Evolutionary conservation across 2,329 filamentous ascomycete species (phyloP).

Genomic region (Neofusicoccum umdonicola): DNA sequence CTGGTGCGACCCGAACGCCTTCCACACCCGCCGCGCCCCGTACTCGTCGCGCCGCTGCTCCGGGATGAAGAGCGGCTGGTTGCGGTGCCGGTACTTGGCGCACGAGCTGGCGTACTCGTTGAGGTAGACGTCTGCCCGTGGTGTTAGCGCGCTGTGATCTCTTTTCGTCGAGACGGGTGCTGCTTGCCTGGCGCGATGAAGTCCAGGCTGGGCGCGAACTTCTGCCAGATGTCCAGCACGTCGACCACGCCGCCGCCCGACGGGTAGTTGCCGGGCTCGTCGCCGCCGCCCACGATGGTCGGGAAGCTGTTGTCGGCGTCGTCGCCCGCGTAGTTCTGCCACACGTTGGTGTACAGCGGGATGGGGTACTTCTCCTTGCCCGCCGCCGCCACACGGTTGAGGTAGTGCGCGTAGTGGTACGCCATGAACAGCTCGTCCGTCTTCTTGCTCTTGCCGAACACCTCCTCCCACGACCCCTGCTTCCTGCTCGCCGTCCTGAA

Average conservation of each 20-base stretch:
- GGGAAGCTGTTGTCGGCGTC: constrained; percentile 35
- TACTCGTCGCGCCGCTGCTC: constrained; percentile 52
- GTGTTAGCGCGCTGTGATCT: too few relatives aligned
- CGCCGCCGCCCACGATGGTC: constrained; percentile 43
- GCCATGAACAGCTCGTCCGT: constrained; percentile 52
- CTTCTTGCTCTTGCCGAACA: constrained; percentile 39
- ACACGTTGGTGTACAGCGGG: constrained; percentile 48
- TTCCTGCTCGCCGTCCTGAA: constrained; percentile 24
- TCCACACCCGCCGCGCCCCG: constrained; percentile 44
- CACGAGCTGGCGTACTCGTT: constrained; percentile 49
- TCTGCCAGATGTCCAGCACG: constrained; percentile 47
- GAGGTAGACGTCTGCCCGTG: constrained; percentile 44
- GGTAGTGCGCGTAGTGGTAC: constrained; percentile 43
- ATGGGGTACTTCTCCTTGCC: constrained; percentile 43
- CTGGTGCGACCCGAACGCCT: constrained; percentile 42
- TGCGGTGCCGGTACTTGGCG: constrained; percentile 42
- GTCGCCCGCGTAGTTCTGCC: constrained; percentile 43
- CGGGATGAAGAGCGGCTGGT: constrained; percentile 51
- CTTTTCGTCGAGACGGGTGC: too few relatives aligned
- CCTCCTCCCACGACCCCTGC: constrained; percentile 36
- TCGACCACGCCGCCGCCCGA: constrained; percentile 46
- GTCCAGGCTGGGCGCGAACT: constrained; percentile 44
- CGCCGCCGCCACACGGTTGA: constrained; percentile 41
- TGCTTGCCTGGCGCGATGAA: constrained; percentile 40
- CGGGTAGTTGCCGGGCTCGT: constrained; percentile 46